Percentiles rank a stretch among this genome's conserved stretches.
Evolutionary conservation across 2,329 filamentous ascomycete genomes (phyloP).

Genomic region (Juglanconis juglandina): DNA sequence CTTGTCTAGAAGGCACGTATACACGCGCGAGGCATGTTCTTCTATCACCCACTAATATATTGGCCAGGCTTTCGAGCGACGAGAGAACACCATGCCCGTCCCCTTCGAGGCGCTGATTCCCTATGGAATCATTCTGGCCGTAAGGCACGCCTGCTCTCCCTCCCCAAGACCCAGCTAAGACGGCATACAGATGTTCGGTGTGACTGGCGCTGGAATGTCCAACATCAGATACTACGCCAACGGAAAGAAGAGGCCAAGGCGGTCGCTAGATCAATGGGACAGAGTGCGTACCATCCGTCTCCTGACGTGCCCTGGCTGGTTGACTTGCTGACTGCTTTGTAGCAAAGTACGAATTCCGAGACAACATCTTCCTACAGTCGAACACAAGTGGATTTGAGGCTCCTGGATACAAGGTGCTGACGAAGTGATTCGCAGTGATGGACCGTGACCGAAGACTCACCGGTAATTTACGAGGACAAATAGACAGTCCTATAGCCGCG

Average conservation of each 20-base stretch:
- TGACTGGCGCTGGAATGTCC: constrained; percentile 55
- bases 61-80: constrained; percentile 12
- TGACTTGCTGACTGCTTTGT: constrained; percentile 12
- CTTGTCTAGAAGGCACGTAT: not conserved
- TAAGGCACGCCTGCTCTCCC: constrained; percentile 35
- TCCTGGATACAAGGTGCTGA: constrained; percentile 19
- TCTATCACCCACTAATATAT: constrained; percentile 15
- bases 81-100: constrained; percentile 50
- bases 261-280: constrained; percentile 62
- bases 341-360: constrained; percentile 50
- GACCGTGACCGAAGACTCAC: constrained; percentile 61
- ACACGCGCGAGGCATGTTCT: not conserved
- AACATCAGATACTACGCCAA: constrained; percentile 56
- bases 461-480: constrained; percentile 56
- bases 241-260: constrained; percentile 58
- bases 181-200: constrained; percentile 57
- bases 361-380: not conserved
- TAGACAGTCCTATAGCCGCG: constrained; percentile 52
- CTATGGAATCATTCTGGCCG: constrained; percentile 61
- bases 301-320: constrained; percentile 19
- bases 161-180: constrained; percentile 7
- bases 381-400: not conserved
- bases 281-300: constrained; percentile 37
- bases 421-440: constrained; percentile 50
- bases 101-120: constrained; percentile 64